phyloP scores from a whole-genome alignment of 176 grass and related monocot genomes.

The Dactylis glomerata region DNA sequence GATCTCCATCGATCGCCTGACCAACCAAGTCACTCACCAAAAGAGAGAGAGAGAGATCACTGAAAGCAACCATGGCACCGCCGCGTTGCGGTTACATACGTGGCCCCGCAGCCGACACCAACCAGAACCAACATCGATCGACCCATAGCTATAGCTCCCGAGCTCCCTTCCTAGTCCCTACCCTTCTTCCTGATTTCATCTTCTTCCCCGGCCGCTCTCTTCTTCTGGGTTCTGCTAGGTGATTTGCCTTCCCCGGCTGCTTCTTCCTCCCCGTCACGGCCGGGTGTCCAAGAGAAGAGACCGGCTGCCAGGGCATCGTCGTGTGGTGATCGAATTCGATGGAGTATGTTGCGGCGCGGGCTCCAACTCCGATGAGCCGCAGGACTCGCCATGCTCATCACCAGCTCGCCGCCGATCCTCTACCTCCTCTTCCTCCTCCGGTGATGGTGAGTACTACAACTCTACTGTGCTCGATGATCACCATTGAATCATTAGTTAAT shows the following conservation, averaged over 20 bases:
- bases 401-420: background rate
- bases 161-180: background rate
- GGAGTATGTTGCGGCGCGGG: background rate
- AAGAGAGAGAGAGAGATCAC: background rate
- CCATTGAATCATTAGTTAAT: background rate
- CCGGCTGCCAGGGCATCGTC: background rate
- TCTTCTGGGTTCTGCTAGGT: background rate
- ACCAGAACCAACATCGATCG: background rate
- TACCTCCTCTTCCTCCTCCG: background rate
- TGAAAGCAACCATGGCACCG: background rate
- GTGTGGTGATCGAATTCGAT: background rate
- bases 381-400: background rate
- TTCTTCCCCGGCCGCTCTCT: background rate
- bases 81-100: background rate
- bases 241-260: background rate
- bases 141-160: background rate
- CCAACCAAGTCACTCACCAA: slow-evolving; percentile 12
- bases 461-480: background rate
- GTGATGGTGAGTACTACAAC: background rate
- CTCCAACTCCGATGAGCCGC: background rate
- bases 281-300: background rate
- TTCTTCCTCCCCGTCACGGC: background rate
- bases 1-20: background rate
- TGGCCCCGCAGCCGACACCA: slow-evolving; percentile 2
- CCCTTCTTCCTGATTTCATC: background rate